A percentile compares a stretch with the other conserved stretches of the same genome.
Evolutionary conservation across 441 rosid species (phyloP).

Genomic region (Geranium incanum): DNA sequence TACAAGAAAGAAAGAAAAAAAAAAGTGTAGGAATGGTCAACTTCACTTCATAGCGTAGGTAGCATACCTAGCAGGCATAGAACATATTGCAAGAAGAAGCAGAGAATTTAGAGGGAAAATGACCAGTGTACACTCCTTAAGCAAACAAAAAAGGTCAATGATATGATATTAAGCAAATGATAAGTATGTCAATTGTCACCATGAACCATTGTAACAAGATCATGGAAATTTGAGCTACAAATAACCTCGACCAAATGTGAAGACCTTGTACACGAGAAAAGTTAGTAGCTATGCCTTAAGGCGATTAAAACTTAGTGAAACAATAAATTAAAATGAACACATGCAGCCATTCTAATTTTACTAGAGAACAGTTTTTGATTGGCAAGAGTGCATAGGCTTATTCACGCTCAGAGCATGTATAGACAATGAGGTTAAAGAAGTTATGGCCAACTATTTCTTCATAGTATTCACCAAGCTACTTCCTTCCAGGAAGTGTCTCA

Average conservation of each 20-base stretch:
- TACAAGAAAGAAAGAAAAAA: constrained; percentile 23
- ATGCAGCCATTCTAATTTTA: not conserved
- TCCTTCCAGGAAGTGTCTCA: not conserved
- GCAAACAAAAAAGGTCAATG: not conserved
- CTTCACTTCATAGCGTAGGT: not conserved
- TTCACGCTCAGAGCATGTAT: too few species aligned
- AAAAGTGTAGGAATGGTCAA: not conserved
- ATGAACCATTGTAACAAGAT: not conserved
- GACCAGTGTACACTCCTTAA: not conserved
- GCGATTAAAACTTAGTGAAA: not conserved
- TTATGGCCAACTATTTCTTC: too few species aligned
- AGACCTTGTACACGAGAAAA: not conserved
- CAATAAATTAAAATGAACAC: not conserved
- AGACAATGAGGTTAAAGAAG: too few species aligned
- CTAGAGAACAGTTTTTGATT: not conserved
- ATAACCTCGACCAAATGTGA: not conserved
- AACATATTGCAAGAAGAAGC: constrained; percentile 4
- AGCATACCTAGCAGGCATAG: not conserved
- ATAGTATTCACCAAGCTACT: too few species aligned
- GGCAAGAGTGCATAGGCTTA: not conserved
- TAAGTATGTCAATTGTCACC: not conserved
- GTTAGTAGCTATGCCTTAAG: not conserved
- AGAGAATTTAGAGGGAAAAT: constrained; percentile 14
- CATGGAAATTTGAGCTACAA: not conserved
- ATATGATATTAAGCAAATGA: not conserved